A percentile compares a stretch with the other conserved stretches of the same genome.
Conservation (phyloP, 1,284 basidiomycete species). For the Cryptococcus sp. region DNA sequence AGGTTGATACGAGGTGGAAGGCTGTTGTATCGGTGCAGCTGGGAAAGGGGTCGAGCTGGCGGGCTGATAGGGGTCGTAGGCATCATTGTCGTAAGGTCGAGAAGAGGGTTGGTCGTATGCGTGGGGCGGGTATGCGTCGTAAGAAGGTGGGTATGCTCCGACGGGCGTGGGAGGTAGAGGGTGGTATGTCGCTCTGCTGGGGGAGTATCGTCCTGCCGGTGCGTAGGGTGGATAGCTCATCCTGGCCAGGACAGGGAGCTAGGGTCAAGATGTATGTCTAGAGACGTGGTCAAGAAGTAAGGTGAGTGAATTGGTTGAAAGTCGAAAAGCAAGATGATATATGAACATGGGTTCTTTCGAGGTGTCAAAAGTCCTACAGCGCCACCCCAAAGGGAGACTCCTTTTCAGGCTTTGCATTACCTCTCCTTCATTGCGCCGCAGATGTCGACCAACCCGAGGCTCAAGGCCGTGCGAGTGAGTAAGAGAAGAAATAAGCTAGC, state of each 20-base stretch:
- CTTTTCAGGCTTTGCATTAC: too few species aligned
- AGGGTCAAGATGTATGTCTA: background rate
- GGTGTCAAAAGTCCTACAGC: too few species aligned
- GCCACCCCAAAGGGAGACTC: too few species aligned
- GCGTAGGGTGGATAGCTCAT: constrained; percentile 32
- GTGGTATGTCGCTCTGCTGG: constrained; percentile 18
- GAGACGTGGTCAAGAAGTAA: background rate
- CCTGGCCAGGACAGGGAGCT: too few species aligned
- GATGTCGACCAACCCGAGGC: too few species aligned
- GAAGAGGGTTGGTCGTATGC: constrained; percentile 28
- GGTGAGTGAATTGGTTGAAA: background rate
- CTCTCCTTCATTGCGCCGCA: too few species aligned
- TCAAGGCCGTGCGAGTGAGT: too few species aligned
- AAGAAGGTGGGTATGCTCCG: constrained; percentile 15
- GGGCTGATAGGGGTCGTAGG: constrained; percentile 22
- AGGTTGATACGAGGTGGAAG: constrained; percentile 1
- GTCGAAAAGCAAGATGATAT: background rate
- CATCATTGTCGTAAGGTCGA: constrained; percentile 2
- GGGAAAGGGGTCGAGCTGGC: constrained; percentile 4
- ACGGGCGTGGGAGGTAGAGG: constrained; percentile 8
- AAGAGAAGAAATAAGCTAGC: too few species aligned
- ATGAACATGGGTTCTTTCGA: too few species aligned
- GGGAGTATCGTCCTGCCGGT: constrained; percentile 23
- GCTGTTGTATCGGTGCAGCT: constrained; percentile 10
- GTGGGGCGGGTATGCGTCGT: constrained; percentile 17